Percentiles rank a stretch among this genome's conserved stretches.
Evolutionary conservation across 2,329 filamentous ascomycete genomes (phyloP).

Genomic region (Stachybotrys chartarum): DNA sequence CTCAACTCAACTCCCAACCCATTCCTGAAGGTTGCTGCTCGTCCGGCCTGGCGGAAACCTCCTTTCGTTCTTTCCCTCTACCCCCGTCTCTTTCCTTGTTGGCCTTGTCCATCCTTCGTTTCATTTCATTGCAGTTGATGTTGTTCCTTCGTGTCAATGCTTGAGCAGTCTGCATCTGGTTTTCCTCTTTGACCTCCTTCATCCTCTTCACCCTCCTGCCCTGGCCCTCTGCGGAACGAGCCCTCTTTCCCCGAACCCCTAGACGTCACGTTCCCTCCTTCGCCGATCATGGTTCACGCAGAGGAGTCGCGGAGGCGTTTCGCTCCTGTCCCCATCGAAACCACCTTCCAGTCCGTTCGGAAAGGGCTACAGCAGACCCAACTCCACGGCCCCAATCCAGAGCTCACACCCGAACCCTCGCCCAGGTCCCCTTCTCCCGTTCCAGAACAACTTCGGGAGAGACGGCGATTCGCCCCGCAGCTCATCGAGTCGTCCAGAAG

Average conservation of each 20-base stretch:
- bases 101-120: not conserved
- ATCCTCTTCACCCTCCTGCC: not conserved
- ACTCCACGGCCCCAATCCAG: constrained; percentile 45
- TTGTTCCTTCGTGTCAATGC: not conserved
- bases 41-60: not conserved
- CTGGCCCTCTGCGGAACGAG: not conserved
- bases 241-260: too few relatives aligned
- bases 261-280: not conserved
- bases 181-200: not conserved
- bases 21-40: too few relatives aligned
- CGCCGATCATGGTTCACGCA: constrained; percentile 33
- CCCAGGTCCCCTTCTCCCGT: constrained; percentile 40
- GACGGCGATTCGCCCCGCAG: constrained; percentile 63
- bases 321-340: constrained; percentile 65
- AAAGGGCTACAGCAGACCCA: constrained; percentile 13
- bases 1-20: too few relatives aligned
- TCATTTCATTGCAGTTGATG: not conserved
- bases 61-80: not conserved
- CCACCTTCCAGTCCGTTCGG: constrained; percentile 55
- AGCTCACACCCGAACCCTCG: constrained; percentile 47
- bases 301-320: constrained; percentile 50
- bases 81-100: not conserved
- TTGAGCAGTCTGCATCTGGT: not conserved
- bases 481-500: constrained; percentile 74
- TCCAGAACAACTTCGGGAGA: constrained; percentile 33